Evolutionary conservation across 1,284 basidiomycete genomes (phyloP).

Genomic region (Sanghuangporus weigelae): DNA sequence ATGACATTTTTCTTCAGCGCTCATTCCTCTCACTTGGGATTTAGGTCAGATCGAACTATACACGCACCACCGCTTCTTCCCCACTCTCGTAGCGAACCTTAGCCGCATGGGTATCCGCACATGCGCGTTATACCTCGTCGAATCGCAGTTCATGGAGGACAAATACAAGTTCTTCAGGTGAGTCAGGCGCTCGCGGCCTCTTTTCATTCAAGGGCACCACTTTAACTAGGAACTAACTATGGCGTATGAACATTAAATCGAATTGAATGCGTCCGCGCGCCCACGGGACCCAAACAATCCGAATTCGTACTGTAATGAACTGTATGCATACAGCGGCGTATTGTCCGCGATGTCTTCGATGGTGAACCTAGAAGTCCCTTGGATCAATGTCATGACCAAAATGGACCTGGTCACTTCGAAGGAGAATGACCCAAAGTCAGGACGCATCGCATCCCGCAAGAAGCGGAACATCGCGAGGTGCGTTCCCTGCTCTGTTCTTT

Average conservation of each 20-base stretch:
- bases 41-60: slow-evolving; percentile 97
- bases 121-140: slow-evolving; percentile 87
- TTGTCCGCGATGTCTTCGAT: slow-evolving; percentile 98
- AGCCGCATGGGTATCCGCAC: slow-evolving; percentile 71
- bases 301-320: neutral
- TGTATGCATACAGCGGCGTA: slow-evolving; percentile 65
- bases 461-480: slow-evolving; percentile 77
- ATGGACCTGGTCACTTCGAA: slow-evolving; percentile 90
- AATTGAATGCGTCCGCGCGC: too few species aligned
- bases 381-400: slow-evolving; percentile 98
- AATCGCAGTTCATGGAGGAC: slow-evolving; percentile 99
- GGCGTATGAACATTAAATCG: neutral
- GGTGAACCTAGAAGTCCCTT: slow-evolving; percentile 95
- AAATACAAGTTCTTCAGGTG: slow-evolving; percentile 94
- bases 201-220: neutral
- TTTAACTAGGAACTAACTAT: neutral
- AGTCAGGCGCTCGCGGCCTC: slow-evolving; percentile 24
- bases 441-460: slow-evolving; percentile 67
- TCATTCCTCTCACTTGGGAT: neutral
- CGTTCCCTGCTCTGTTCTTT: slow-evolving; percentile 14
- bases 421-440: slow-evolving; percentile 55
- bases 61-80: slow-evolving; percentile 96
- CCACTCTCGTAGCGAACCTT: slow-evolving; percentile 75
- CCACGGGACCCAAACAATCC: slow-evolving; percentile 3
- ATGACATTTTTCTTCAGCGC: neutral